These are phyloP conservation scores for Fusarium devonianum DNA, from an alignment of 2,329 filamentous ascomycete species.

Conservation along the genomic window DNA sequence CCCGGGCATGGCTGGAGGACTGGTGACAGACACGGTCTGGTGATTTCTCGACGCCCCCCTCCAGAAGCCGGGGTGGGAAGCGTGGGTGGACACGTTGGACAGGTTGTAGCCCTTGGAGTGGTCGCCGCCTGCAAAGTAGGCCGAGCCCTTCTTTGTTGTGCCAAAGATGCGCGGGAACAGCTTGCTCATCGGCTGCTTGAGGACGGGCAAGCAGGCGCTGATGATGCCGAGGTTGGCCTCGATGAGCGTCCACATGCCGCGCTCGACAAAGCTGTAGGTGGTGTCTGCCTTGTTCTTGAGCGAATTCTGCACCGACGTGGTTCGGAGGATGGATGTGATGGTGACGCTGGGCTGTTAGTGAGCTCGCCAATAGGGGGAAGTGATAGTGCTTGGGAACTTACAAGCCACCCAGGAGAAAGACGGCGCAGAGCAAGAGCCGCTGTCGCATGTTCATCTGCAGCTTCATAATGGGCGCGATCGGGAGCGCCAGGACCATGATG, in stretches of 20 bases:
- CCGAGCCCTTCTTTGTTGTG: conserved; percentile 20
- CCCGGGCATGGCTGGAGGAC: not conserved
- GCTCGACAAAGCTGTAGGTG: conserved; percentile 39
- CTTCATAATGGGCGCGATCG: conserved; percentile 46
- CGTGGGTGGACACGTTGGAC: conserved; percentile 6
- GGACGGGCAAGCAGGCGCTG: conserved; percentile 46
- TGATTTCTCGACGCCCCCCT: conserved; percentile 1
- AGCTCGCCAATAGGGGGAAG: not conserved
- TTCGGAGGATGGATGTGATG: conserved; percentile 48
- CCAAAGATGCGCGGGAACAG: conserved; percentile 28
- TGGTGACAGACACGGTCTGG: conserved; percentile 8
- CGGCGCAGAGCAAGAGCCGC: conserved; percentile 46
- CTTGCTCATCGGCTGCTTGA: conserved; percentile 30
- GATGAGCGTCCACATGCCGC: conserved; percentile 47
- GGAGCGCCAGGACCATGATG: conserved; percentile 47
- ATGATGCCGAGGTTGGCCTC: conserved; percentile 50
- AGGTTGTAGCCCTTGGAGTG: conserved; percentile 12
- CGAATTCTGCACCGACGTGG: conserved; percentile 45
- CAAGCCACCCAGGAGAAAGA: conserved; percentile 50
- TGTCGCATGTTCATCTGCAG: conserved; percentile 44
- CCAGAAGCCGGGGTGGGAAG: conserved; percentile 8
- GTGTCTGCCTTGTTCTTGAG: conserved; percentile 44
- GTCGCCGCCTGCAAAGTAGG: conserved; percentile 3
- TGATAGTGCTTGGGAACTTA: too few species aligned
- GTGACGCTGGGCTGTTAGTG: conserved; percentile 35